Percentiles rank a stretch among this genome's conserved stretches.
Conservation (phyloP, 2,329 filamentous ascomycete species). For the Pyrenophora graminea region DNA sequence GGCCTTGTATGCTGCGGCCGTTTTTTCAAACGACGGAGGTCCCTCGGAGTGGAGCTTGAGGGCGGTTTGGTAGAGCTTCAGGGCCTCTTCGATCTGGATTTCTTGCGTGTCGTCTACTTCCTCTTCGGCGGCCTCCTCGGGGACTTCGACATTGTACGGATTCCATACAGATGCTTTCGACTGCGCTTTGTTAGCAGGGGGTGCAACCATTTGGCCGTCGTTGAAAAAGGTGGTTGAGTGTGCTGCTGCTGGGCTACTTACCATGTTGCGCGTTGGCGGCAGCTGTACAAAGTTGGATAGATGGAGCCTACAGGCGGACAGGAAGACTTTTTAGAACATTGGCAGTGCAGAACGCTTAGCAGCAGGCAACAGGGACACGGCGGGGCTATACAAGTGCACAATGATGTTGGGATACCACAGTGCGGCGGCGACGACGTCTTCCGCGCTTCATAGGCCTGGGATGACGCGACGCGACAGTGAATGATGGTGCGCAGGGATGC, state of each 20-base stretch:
- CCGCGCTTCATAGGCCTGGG: not conserved
- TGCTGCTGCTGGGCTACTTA: slow-evolving; percentile 14
- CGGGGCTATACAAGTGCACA: not conserved
- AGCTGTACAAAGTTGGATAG: slow-evolving; percentile 5
- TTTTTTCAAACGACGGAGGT: slow-evolving; percentile 72
- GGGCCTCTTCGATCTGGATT: slow-evolving; percentile 93
- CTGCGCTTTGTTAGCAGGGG: slow-evolving; percentile 25
- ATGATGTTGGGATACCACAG: not conserved
- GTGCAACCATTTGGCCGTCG: not conserved
- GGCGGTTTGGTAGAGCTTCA: slow-evolving; percentile 91
- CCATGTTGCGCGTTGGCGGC: slow-evolving; percentile 23
- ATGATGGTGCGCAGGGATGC: slow-evolving; percentile 10
- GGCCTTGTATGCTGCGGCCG: slow-evolving; percentile 77
- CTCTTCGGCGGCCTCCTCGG: slow-evolving; percentile 85
- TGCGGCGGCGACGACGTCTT: not conserved
- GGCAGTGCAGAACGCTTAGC: slow-evolving; percentile 1
- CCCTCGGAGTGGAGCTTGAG: slow-evolving; percentile 91
- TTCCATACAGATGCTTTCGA: slow-evolving; percentile 62
- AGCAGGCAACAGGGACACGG: slow-evolving; percentile 13
- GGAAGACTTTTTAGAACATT: slow-evolving; percentile 14
- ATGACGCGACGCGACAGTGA: slow-evolving; percentile 24
- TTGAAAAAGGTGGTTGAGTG: not conserved
- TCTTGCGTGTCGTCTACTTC: slow-evolving; percentile 95
- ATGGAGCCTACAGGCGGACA: slow-evolving; percentile 4
- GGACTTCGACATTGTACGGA: slow-evolving; percentile 91